A percentile compares a stretch with the other conserved stretches of the same genome.
phyloP scores from a whole-genome alignment of 495 filamentous ascomycete species.

The Penicillium ucsense region DNA sequence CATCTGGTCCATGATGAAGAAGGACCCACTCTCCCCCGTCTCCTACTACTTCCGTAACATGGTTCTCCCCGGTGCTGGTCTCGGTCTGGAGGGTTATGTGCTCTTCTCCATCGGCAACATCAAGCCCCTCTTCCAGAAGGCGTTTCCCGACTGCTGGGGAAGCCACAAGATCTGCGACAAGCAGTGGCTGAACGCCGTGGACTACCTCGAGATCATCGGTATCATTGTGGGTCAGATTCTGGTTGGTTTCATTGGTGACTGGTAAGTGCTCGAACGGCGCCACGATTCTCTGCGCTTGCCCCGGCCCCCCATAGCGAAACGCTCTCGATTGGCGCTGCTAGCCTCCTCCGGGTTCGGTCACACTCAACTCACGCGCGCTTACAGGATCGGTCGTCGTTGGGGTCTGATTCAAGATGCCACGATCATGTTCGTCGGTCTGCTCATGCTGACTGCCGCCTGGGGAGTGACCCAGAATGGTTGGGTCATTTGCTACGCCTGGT shows the following conservation, averaged over 20 bases:
- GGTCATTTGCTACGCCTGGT: conserved; percentile 89
- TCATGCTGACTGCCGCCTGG: conserved; percentile 84
- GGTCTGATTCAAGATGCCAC: conserved; percentile 87
- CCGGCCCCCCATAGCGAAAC: too few relatives aligned
- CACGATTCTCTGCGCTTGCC: not conserved
- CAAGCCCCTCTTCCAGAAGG: conserved; percentile 58
- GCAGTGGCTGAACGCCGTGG: conserved; percentile 67
- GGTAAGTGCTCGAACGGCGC: conserved; percentile 23
- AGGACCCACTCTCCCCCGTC: conserved; percentile 68
- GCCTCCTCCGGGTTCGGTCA: not conserved
- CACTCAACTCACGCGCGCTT: not conserved
- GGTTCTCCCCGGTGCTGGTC: conserved; percentile 78
- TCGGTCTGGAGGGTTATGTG: conserved; percentile 84
- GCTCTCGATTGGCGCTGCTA: not conserved
- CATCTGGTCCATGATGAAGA: conserved; percentile 71
- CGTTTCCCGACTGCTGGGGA: conserved; percentile 69
- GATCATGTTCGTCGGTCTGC: conserved; percentile 81
- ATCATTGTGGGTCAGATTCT: conserved; percentile 80
- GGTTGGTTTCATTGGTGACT: conserved; percentile 56
- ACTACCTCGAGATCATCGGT: conserved; percentile 78
- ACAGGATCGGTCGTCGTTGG: conserved; percentile 75
- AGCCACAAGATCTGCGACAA: conserved; percentile 50
- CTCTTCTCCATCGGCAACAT: conserved; percentile 91
- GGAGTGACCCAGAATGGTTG: conserved; percentile 74
- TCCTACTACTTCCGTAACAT: conserved; percentile 80